phyloP scores from a whole-genome alignment of 192 early-diverging fungal genomes.

The Coemansia sp. region DNA sequence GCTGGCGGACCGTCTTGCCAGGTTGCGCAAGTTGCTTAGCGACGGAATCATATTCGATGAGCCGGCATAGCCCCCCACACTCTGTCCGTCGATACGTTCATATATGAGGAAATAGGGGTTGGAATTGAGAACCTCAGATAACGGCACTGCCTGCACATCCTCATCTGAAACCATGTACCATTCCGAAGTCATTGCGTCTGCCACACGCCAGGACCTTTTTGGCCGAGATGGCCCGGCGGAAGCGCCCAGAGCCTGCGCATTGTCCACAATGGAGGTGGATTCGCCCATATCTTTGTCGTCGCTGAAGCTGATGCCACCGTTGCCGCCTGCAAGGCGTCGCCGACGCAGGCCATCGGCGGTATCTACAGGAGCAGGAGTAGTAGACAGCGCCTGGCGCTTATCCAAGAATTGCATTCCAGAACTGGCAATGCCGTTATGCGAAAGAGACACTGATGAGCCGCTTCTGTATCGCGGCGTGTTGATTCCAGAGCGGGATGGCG shows the following conservation, averaged over 20 bases:
- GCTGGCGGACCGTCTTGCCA: constrained; percentile 43
- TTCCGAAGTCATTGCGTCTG: constrained; percentile 50
- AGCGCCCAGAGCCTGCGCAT: constrained; percentile 10
- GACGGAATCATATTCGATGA: constrained; percentile 47
- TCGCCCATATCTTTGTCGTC: constrained; percentile 18
- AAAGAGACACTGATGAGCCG: constrained; percentile 28
- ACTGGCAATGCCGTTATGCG: constrained; percentile 1
- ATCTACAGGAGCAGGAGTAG: constrained; percentile 13
- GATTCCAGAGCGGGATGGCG: constrained; percentile 44
- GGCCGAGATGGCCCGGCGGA: constrained; percentile 24
- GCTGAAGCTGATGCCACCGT: constrained; percentile 5
- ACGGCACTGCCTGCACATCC: constrained; percentile 59
- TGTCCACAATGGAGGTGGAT: constrained; percentile 5
- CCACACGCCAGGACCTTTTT: constrained; percentile 47
- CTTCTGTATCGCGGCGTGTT: constrained; percentile 52
- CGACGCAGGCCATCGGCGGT: constrained; percentile 32
- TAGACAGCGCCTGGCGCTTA: constrained; percentile 27
- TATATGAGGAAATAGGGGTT: constrained; percentile 78
- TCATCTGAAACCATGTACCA: constrained; percentile 77
- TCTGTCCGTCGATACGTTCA: constrained; percentile 56
- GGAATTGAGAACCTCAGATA: constrained; percentile 64
- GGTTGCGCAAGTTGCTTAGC: constrained; percentile 42
- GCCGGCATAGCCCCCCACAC: constrained; percentile 25
- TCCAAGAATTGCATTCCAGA: constrained; percentile 15
- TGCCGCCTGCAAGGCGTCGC: constrained; percentile 43